A percentile compares a stretch with the other conserved stretches of the same genome.
Evolutionary conservation across 192 early-diverging fungal genomes (phyloP).

Genomic region (Backusella psychrophila): DNA sequence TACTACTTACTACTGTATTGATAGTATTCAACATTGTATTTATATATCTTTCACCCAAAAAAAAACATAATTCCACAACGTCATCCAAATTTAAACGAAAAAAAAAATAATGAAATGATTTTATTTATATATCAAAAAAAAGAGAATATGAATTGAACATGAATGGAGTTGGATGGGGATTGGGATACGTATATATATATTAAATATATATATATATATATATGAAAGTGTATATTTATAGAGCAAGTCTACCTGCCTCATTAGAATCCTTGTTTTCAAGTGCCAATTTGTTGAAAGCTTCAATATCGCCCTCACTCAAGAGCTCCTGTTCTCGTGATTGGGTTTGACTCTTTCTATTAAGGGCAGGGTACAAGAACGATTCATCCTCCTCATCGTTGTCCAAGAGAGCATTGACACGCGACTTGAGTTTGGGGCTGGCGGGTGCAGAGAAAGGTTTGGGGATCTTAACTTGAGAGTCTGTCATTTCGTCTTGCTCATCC

Average conservation of each 20-base stretch:
- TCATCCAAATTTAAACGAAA: no score
- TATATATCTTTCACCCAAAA: no score
- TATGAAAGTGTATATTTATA: background rate
- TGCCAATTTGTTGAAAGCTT: constrained; percentile 32
- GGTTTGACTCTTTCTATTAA: constrained; percentile 16
- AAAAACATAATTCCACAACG: no score
- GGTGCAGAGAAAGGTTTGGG: constrained; percentile 87
- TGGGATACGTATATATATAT: background rate
- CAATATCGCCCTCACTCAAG: constrained; percentile 42
- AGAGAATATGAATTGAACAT: background rate
- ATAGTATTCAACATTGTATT: no score
- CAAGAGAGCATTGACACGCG: constrained; percentile 13
- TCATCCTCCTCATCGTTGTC: constrained; percentile 45
- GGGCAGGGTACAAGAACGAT: constrained; percentile 34
- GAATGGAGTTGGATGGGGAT: background rate
- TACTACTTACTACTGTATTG: no score
- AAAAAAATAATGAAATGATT: background rate
- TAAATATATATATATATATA: background rate
- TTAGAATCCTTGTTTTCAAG: constrained; percentile 29
- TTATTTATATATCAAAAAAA: background rate
- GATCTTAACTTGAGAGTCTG: constrained; percentile 65
- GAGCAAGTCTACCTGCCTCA: constrained; percentile 11
- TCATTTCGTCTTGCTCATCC: constrained; percentile 56
- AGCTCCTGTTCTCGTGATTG: constrained; percentile 29
- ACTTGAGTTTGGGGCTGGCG: constrained; percentile 66